Evolutionary conservation across 495 filamentous ascomycete genomes (phyloP).

Genomic region (Staphylotrichum longicolle): DNA sequence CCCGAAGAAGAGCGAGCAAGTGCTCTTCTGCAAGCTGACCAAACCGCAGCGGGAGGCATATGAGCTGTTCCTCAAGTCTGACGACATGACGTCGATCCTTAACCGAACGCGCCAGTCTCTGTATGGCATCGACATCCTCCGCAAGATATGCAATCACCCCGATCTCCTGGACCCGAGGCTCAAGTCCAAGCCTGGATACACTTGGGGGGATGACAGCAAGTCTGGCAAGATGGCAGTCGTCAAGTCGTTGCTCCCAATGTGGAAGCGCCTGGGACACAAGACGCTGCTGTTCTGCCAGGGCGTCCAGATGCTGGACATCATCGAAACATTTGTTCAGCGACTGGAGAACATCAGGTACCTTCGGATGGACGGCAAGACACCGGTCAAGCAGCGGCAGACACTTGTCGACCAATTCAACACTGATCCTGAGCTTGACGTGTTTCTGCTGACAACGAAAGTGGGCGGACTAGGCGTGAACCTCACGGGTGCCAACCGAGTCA

Average conservation of each 20-base stretch:
- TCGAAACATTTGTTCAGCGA: constrained; percentile 71
- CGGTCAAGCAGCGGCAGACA: constrained; percentile 74
- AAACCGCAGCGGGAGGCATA: constrained; percentile 73
- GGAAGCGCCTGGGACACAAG: constrained; percentile 86
- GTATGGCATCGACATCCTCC: constrained; percentile 83
- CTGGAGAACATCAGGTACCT: constrained; percentile 71
- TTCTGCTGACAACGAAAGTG: constrained; percentile 91
- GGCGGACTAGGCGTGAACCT: constrained; percentile 92
- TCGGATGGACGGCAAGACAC: constrained; percentile 90
- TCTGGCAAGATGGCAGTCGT: constrained; percentile 96
- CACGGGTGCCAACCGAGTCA: constrained; percentile 91
- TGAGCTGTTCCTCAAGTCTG: constrained; percentile 72
- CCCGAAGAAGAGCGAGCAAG: constrained; percentile 91
- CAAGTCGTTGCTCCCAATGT: constrained; percentile 75
- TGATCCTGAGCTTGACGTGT: constrained; percentile 73
- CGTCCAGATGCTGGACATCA: constrained; percentile 87
- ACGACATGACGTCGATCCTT: constrained; percentile 76
- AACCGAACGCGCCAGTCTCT: constrained; percentile 72
- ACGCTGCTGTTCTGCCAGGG: constrained; percentile 88
- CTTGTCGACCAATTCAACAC: constrained; percentile 92
- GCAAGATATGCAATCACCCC: constrained; percentile 97
- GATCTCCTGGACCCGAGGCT: constrained; percentile 70
- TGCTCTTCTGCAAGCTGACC: constrained; percentile 91
- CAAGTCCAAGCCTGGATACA: constrained; percentile 57
- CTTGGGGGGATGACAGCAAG: constrained; percentile 69